phyloP scores from a whole-genome alignment of 345 rosid genomes.

The Rhodomyrtus tomentosa region DNA sequence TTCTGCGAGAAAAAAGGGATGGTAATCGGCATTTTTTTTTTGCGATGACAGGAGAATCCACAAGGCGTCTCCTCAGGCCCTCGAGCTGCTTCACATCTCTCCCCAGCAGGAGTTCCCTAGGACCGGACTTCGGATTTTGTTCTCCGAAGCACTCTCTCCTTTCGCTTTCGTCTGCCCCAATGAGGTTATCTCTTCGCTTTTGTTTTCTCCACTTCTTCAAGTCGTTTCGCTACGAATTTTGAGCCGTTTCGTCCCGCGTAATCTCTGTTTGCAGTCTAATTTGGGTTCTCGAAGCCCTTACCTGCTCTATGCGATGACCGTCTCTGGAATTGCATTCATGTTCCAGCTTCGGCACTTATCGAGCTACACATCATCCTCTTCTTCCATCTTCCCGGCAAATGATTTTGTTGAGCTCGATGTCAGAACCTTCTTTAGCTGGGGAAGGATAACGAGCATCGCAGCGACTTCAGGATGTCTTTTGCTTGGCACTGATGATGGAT shows the following conservation, averaged over 20 bases:
- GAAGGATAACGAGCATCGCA: constrained; percentile 37
- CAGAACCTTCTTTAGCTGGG: constrained; percentile 16
- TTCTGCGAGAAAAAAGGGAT: too few relatives aligned
- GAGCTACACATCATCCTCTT: constrained; percentile 19
- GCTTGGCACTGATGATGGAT: constrained; percentile 62
- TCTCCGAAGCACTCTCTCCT: constrained; percentile 53
- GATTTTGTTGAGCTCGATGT: constrained; percentile 39
- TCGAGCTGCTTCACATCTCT: constrained; percentile 61
- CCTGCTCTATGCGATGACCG: constrained; percentile 47
- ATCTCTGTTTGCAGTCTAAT: constrained; percentile 18
- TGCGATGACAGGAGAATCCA: constrained; percentile 39
- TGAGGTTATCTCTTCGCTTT: constrained; percentile 16
- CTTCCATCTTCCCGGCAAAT: constrained; percentile 30
- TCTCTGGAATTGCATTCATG: constrained; percentile 56
- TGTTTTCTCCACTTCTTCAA: neutral
- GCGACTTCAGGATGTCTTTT: constrained; percentile 49
- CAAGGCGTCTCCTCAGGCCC: constrained; percentile 23
- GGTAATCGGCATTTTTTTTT: neutral
- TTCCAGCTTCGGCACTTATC: constrained; percentile 32
- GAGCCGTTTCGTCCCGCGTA: neutral
- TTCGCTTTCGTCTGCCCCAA: constrained; percentile 45
- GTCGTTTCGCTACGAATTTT: neutral
- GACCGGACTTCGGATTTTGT: constrained; percentile 51
- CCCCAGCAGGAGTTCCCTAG: constrained; percentile 30
- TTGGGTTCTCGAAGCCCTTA: constrained; percentile 13